phyloP scores from a whole-genome alignment of 345 rosid genomes.

The Populus tremula region DNA sequence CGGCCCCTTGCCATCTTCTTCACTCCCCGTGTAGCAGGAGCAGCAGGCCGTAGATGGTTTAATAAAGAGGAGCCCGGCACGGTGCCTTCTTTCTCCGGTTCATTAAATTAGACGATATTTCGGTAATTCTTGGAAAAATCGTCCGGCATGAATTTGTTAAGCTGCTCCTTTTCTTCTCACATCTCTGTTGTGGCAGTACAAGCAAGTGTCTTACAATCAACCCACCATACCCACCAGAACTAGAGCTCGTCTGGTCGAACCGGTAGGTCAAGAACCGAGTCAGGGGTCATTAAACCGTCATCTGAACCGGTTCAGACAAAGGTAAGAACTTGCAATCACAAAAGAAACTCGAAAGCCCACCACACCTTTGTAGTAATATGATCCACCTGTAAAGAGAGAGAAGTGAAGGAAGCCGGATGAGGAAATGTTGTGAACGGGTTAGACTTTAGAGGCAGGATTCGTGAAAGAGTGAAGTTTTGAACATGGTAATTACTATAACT shows the following conservation, averaged over 20 bases:
- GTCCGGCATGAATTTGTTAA: constrained; percentile 42
- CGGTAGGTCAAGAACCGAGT: constrained; percentile 56
- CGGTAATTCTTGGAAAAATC: constrained; percentile 40
- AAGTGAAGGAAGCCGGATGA: constrained; percentile 5
- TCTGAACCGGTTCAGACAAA: constrained; percentile 49
- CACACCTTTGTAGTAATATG: constrained; percentile 44
- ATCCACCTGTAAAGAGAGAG: constrained; percentile 42
- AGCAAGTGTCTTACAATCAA: constrained; percentile 48
- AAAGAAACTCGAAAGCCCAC: constrained; percentile 55
- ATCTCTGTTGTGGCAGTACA: constrained; percentile 64
- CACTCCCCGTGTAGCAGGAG: not conserved
- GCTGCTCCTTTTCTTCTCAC: constrained; percentile 82
- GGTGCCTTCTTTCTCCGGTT: constrained; percentile 82
- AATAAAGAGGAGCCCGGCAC: constrained; percentile 81
- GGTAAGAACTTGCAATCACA: constrained; percentile 61
- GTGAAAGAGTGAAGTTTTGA: constrained; percentile 11
- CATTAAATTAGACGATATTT: constrained; percentile 43
- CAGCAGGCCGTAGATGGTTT: constrained; percentile 11
- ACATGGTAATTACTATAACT: not conserved
- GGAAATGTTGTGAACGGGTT: constrained; percentile 5
- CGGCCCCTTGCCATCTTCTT: not conserved
- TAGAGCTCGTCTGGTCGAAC: constrained; percentile 55
- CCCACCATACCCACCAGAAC: constrained; percentile 53
- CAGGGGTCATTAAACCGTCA: constrained; percentile 53
- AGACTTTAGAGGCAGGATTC: constrained; percentile 15